These are phyloP conservation scores for Pyrus bretschneideri DNA, from an alignment of 306 rosid genomes.

Conservation along the genomic window DNA sequence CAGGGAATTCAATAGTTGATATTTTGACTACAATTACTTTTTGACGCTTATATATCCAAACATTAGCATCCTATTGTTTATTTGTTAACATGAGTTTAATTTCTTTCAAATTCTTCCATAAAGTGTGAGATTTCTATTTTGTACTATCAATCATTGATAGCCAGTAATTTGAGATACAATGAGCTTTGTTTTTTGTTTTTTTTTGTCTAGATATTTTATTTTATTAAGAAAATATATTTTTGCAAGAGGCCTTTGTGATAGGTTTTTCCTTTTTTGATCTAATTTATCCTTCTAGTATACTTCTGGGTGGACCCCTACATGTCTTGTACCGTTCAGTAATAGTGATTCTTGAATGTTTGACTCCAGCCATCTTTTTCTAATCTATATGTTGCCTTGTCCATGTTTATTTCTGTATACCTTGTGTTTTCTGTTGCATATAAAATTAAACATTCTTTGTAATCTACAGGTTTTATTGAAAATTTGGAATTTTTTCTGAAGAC, in stretches of 20 bases:
- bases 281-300: neutral
- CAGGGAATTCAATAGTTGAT: neutral
- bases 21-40: neutral
- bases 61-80: too few relatives aligned
- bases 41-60: too few relatives aligned
- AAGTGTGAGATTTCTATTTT: neutral
- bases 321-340: neutral
- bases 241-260: neutral
- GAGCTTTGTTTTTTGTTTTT: neutral
- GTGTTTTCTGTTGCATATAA: neutral
- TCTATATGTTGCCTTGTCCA: neutral
- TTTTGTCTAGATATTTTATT: too few relatives aligned
- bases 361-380: neutral
- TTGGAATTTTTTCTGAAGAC: slow-evolving; percentile 8
- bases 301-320: neutral
- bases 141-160: neutral
- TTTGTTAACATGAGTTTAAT: neutral
- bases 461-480: neutral
- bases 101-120: neutral
- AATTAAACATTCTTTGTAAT: neutral
- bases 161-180: neutral
- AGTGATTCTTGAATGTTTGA: neutral
- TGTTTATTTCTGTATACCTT: neutral
- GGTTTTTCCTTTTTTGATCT: too few relatives aligned
- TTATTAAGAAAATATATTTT: too few relatives aligned